phyloP scores from a whole-genome alignment of 2,329 filamentous ascomycete genomes.

The Pseudogymnoascus sp. region DNA sequence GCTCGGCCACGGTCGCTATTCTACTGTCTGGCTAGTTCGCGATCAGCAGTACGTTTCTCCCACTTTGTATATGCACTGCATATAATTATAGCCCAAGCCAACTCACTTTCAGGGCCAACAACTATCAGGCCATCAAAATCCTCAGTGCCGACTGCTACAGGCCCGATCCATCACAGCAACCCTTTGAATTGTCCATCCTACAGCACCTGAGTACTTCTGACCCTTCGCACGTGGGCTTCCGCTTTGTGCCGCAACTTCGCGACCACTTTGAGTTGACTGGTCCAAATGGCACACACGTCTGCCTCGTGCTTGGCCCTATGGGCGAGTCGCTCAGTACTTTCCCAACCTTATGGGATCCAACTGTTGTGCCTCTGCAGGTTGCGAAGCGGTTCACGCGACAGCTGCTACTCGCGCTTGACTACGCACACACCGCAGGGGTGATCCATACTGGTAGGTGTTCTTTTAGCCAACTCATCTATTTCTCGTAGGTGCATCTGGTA shows the following conservation, averaged over 20 bases:
- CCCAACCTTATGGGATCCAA: conserved; percentile 11
- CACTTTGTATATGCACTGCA: not conserved
- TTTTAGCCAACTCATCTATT: not conserved
- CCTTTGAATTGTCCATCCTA: conserved; percentile 19
- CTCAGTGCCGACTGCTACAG: conserved; percentile 17
- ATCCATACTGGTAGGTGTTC: conserved; percentile 18
- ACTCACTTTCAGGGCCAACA: not conserved
- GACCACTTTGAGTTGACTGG: conserved; percentile 21
- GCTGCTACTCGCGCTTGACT: conserved; percentile 22
- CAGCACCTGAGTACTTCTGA: conserved; percentile 12
- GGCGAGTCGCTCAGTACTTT: conserved; percentile 19
- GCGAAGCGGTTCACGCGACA: conserved; percentile 20
- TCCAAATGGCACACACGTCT: conserved; percentile 21
- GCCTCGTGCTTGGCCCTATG: conserved; percentile 22
- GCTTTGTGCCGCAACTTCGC: conserved; percentile 17
- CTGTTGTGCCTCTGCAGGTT: conserved; percentile 18
- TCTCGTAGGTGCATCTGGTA: not conserved
- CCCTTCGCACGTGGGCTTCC: conserved; percentile 13
- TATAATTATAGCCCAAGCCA: not conserved
- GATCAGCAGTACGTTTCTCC: not conserved
- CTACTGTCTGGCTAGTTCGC: not conserved
- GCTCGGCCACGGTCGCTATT: not conserved
- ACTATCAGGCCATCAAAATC: conserved; percentile 13
- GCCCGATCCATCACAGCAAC: not conserved
- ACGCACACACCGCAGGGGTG: conserved; percentile 19